Evolutionary conservation across 2,329 filamentous ascomycete genomes (phyloP).

Genomic region (Colletotrichum aenigma): DNA sequence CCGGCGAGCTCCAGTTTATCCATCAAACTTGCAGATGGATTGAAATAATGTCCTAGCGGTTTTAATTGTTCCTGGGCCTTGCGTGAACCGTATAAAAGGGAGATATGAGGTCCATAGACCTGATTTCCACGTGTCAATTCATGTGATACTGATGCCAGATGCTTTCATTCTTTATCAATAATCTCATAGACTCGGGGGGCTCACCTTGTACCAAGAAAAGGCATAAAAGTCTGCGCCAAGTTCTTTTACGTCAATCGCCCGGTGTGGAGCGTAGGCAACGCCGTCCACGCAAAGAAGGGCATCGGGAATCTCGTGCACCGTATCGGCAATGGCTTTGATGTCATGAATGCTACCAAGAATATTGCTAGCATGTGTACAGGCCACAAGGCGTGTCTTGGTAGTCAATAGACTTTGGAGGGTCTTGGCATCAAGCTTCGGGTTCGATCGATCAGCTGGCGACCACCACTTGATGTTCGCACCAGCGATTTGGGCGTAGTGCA

Average conservation of each 20-base stretch:
- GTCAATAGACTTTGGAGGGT: not conserved
- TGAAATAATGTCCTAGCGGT: constrained; percentile 71
- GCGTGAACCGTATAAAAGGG: constrained; percentile 69
- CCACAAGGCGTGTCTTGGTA: constrained; percentile 68
- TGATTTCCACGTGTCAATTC: not conserved
- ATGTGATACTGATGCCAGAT: not conserved
- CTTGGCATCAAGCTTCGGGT: constrained; percentile 51
- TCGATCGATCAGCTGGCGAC: constrained; percentile 52
- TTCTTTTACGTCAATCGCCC: constrained; percentile 68
- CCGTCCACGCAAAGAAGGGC: constrained; percentile 75
- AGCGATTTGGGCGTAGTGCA: constrained; percentile 66
- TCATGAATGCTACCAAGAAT: constrained; percentile 74
- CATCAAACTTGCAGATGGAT: constrained; percentile 60
- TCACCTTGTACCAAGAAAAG: constrained; percentile 79
- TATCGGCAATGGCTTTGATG: constrained; percentile 57
- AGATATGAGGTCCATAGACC: constrained; percentile 77
- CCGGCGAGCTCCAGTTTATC: constrained; percentile 72
- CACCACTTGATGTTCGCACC: constrained; percentile 74
- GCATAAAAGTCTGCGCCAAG: constrained; percentile 76
- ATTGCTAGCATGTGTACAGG: constrained; percentile 76
- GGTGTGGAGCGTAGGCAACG: constrained; percentile 77
- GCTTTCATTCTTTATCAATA: not conserved
- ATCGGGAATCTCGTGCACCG: constrained; percentile 50
- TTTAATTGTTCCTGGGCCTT: constrained; percentile 58
- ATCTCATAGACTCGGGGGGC: not conserved